Evolutionary conservation across 345 rosid species (phyloP).

Genomic region (Syzygium aqueum): DNA sequence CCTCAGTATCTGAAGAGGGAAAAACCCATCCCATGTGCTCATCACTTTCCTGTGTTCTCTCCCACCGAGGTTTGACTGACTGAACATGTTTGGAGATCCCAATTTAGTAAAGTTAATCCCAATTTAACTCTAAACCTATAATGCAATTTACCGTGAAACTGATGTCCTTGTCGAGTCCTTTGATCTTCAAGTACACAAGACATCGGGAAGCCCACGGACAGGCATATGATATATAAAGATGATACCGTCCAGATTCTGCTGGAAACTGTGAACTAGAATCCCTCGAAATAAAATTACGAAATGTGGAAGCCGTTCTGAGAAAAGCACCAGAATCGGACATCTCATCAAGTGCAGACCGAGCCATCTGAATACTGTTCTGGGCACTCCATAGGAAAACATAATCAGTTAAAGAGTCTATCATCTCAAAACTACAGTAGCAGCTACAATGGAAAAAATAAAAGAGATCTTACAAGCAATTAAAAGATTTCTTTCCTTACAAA

Average conservation of each 20-base stretch:
- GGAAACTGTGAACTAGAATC: slow-evolving; percentile 62
- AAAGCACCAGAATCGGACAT: slow-evolving; percentile 71
- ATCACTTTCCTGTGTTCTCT: slow-evolving; percentile 69
- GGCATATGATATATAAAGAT: slow-evolving; percentile 88
- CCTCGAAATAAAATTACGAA: slow-evolving; percentile 56
- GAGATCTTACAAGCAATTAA: neutral
- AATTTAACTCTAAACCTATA: neutral
- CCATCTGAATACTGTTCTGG: slow-evolving; percentile 30
- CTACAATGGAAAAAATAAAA: neutral
- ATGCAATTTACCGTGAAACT: slow-evolving; percentile 54
- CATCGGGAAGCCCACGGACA: slow-evolving; percentile 97
- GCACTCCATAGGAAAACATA: neutral
- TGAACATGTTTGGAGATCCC: slow-evolving; percentile 5
- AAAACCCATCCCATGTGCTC: slow-evolving; percentile 96
- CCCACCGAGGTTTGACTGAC: slow-evolving; percentile 90
- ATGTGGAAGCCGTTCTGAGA: slow-evolving; percentile 69
- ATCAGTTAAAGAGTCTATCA: neutral
- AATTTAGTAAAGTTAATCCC: neutral
- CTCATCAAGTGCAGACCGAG: slow-evolving; percentile 74
- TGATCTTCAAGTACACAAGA: slow-evolving; percentile 70
- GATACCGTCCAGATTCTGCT: slow-evolving; percentile 83
- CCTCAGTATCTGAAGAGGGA: slow-evolving; percentile 46
- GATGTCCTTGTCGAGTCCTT: slow-evolving; percentile 77
- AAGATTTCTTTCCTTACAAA: neutral
- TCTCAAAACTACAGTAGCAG: neutral